These are phyloP conservation scores for Alternaria ethzedia DNA, from an alignment of 2,329 filamentous ascomycete species.

Conservation along the genomic window DNA sequence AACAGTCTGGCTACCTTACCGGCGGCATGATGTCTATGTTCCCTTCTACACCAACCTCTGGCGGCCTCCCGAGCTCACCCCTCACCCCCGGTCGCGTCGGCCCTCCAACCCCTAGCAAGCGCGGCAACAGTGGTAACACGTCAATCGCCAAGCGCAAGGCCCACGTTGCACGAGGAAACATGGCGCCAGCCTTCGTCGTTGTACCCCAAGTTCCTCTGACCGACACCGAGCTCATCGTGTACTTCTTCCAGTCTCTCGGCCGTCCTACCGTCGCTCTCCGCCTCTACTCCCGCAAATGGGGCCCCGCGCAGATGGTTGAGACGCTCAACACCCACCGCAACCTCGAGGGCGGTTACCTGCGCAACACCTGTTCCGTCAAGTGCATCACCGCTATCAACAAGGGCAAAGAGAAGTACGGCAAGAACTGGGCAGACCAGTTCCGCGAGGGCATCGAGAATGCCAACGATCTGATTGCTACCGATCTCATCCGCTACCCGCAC, in stretches of 20 bases:
- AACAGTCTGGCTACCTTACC: neutral
- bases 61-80: neutral
- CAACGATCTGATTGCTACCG: conserved; percentile 24
- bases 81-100: conserved; percentile 22
- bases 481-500: conserved; percentile 17
- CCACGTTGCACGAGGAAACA: conserved; percentile 24
- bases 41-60: neutral
- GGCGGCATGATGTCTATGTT: neutral
- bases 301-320: conserved; percentile 27
- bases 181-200: conserved; percentile 18
- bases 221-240: conserved; percentile 38
- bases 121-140: conserved; percentile 8
- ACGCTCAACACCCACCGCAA: conserved; percentile 33
- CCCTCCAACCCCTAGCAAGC: conserved; percentile 6
- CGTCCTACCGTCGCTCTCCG: conserved; percentile 34
- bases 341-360: conserved; percentile 32
- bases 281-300: conserved; percentile 33
- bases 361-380: conserved; percentile 41
- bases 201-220: conserved; percentile 36
- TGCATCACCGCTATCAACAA: conserved; percentile 33
- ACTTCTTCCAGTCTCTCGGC: conserved; percentile 38
- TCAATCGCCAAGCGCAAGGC: conserved; percentile 23
- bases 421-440: conserved; percentile 16
- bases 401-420: conserved; percentile 20
- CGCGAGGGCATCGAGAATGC: conserved; percentile 12